Evolutionary conservation across 805 yeast genomes (phyloP), one percentile per base, ranked within the genome.

Genomic region (Teunomyces cretensis): DNA sequence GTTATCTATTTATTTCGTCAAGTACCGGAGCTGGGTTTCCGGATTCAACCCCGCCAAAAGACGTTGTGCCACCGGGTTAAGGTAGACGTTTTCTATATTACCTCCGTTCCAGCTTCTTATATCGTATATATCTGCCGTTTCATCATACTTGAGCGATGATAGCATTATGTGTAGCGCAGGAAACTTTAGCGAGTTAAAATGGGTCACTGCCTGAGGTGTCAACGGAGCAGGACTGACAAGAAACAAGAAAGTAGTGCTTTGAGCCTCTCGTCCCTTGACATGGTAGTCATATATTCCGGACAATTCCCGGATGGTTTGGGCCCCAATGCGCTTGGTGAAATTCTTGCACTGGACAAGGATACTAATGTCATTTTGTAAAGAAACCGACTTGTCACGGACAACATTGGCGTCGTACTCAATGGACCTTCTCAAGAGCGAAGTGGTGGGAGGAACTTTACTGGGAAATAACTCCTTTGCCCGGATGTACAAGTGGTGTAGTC

Each of bases 331-430:
- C 3, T 61, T 58, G 22, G 60, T 60, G 52, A 73, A 69, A 54
- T 79, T 74, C 50, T 81, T 80, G 57, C 86, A 81, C 54, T 81
- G 86, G 4, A 79, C 80, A 46, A 78, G 63, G 2, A 78, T 60
- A 39, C 64, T 63, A 6, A 76, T 66, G 36, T 68, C 70, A 12
- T 58, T 45, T 14, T 45, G 43, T 19, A 68, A 50, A 6, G 67
- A 64, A 6, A 58, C 41, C 4, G 44, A 37, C 12, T 27, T 27
- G 2, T 39, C 27, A 8, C 30, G 16, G 6, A 38, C 33, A 6
- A 41, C 42, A 9, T 48, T 42, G 11, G 43, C 50, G 12, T 42
- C 39, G 31, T 52, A 47, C 42, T 59, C 65, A 12, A 33, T 50
- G 2, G 61, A 53, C 13, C 47, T 47, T n/a, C 46, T 40, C 28